These are phyloP conservation scores for Colletotrichum salicis DNA, from an alignment of 2,329 filamentous ascomycete species.

Conservation along the genomic window DNA sequence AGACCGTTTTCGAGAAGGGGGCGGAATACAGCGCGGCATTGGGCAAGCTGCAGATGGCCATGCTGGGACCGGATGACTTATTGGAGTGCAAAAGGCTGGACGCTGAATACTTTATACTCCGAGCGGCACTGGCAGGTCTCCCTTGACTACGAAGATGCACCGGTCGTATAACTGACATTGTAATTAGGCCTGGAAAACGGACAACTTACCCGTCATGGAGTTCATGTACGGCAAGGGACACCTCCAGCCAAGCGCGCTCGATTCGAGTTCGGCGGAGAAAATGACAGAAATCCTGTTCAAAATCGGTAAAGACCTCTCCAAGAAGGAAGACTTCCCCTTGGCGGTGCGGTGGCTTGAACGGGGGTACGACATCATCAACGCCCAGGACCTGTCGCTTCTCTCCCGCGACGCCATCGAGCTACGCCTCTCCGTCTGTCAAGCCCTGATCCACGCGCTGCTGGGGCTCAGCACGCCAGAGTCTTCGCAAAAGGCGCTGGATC, in stretches of 20 bases:
- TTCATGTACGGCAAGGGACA: constrained; percentile 76
- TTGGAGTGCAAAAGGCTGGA: constrained; percentile 52
- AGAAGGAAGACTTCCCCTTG: constrained; percentile 60
- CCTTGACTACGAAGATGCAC: too few species aligned
- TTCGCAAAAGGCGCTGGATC: constrained; percentile 62
- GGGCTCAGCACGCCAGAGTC: constrained; percentile 55
- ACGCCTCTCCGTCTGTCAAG: constrained; percentile 73
- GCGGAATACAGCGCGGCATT: constrained; percentile 64
- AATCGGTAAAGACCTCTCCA: constrained; percentile 72
- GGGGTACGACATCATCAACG: constrained; percentile 68
- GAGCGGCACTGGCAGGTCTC: constrained; percentile 71
- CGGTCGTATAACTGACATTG: too few species aligned
- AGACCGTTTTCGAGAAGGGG: constrained; percentile 71
- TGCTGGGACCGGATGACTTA: constrained; percentile 44
- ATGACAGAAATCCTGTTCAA: constrained; percentile 76
- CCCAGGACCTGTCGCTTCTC: constrained; percentile 64
- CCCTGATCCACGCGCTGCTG: constrained; percentile 66
- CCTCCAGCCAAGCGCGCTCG: constrained; percentile 50
- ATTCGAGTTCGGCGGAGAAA: constrained; percentile 65
- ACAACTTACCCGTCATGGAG: constrained; percentile 79
- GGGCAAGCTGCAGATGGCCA: constrained; percentile 41
- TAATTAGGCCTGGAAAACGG: constrained; percentile 77
- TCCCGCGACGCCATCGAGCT: constrained; percentile 72
- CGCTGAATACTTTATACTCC: constrained; percentile 72
- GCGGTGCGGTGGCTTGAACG: constrained; percentile 80